These are phyloP conservation scores for Flueggea neowawraea DNA, from an alignment of 441 rosid genomes.

Conservation along the genomic window DNA sequence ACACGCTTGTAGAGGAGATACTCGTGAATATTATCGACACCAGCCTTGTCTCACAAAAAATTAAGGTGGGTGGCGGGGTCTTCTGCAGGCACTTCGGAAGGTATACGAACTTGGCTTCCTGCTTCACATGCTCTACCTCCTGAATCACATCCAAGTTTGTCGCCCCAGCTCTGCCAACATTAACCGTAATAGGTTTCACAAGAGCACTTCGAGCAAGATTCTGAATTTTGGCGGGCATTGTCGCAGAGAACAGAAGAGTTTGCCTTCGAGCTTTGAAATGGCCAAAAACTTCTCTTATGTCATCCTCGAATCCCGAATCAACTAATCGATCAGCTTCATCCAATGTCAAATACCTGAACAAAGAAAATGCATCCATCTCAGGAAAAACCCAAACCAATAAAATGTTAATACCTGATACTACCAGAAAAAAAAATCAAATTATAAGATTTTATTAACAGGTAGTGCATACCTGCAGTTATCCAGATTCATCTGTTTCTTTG, in stretches of 20 bases:
- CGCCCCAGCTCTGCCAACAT: constrained; percentile 96
- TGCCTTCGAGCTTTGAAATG: constrained; percentile 93
- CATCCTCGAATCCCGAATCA: constrained; percentile 97
- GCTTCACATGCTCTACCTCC: constrained; percentile 95
- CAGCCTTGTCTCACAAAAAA: constrained; percentile 93
- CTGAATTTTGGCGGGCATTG: constrained; percentile 96
- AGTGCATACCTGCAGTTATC: constrained; percentile 69
- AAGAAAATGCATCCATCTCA: constrained; percentile 1
- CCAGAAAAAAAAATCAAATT: not conserved
- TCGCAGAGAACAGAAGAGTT: constrained; percentile 89
- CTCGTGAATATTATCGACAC: constrained; percentile 89
- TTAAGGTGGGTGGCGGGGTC: constrained; percentile 87
- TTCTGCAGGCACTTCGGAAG: constrained; percentile 92
- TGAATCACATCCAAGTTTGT: constrained; percentile 97
- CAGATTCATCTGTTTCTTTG: constrained; percentile 84
- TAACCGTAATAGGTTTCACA: constrained; percentile 82
- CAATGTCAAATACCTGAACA: constrained; percentile 75
- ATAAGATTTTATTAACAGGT: no score
- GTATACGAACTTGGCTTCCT: constrained; percentile 94
- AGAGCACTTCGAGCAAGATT: constrained; percentile 89
- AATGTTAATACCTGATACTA: not conserved
- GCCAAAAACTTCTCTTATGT: constrained; percentile 92
- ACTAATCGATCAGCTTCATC: constrained; percentile 97
- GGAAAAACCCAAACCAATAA: no score
- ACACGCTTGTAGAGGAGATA: constrained; percentile 91